Evolutionary conservation across 805 yeast species (phyloP), one percentile per base, ranked within the genome.

Genomic region (Blastobotrys attinorum): DNA sequence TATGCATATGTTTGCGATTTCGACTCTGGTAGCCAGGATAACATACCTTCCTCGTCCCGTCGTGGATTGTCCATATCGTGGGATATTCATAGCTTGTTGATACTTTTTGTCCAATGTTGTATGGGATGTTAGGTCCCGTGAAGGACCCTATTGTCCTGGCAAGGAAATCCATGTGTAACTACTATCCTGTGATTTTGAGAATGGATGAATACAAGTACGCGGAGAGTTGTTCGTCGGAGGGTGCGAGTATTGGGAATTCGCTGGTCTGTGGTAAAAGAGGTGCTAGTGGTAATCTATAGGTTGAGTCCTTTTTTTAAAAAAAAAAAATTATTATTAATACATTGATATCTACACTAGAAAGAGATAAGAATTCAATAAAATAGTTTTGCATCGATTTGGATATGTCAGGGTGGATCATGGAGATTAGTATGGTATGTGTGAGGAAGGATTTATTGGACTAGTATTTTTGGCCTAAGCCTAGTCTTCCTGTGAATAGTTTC

Each of bases 21-120:
- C 29, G 11, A 8, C 29, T 8, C 11, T 25, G 29, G 10, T 4
- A 13, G 44, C 66, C n/a, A n/a, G n/a, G n/a, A n/a, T n/a, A n/a
- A n/a, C n/a, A 43, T 47, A 61, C 69, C 45, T 66, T 65, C 25
- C 63, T 61, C 2, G 72, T 62, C 5, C 84, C 95, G 35, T 77
- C 67, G 53, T 77, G 77, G 1, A 83, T 49, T 3, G 69, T 69
- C 90, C 92, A 87, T 1, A 83, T 66, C 2, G 75, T 61, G 15
- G 62, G 59, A 4, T 61, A 60, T 36, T 60, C 62, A 11, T 68
- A 54, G 22, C 55, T 51, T 3, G 22, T 43, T 40, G 36, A 42
- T 34, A 56, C 44, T 40, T 35, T 38, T 41, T 55, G 60, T 18
- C 62, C 63, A 11, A 57, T 44, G 11, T 49, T 44, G 43, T 55